A percentile compares a stretch with the other conserved stretches of the same genome.
phyloP scores from a whole-genome alignment of 2,329 filamentous ascomycete genomes.

The Neonectria coccinea region DNA sequence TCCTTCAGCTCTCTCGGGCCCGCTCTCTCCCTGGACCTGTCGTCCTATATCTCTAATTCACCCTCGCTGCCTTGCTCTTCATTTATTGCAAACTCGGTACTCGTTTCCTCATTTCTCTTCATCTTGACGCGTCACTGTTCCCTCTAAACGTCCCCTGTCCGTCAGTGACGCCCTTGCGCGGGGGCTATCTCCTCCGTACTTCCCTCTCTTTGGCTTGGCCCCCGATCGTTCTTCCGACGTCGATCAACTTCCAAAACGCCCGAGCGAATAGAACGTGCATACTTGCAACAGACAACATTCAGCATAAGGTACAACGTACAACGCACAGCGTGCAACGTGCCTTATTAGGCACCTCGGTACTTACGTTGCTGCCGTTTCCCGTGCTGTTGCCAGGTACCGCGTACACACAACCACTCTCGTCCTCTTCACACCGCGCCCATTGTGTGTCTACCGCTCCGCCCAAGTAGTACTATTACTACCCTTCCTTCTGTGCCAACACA shows the following conservation, averaged over 20 bases:
- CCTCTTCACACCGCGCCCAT: background rate
- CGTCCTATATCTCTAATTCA: background rate
- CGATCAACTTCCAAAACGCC: constrained; percentile 40
- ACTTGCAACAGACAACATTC: background rate
- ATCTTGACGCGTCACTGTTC: background rate
- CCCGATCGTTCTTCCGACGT: constrained; percentile 41
- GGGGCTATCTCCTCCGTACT: constrained; percentile 11
- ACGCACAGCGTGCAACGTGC: too few relatives aligned
- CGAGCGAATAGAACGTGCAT: constrained; percentile 1
- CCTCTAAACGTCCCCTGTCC: constrained; percentile 6
- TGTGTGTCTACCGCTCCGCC: background rate
- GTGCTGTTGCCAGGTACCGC: background rate
- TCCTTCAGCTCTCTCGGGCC: background rate
- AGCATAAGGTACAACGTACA: background rate
- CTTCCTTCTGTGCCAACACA: background rate
- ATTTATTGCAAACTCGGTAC: background rate
- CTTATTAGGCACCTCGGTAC: background rate
- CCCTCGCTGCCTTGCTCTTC: background rate
- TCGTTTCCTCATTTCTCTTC: constrained; percentile 20
- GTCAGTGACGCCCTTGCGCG: background rate
- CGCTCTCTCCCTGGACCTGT: background rate
- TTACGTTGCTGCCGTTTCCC: background rate
- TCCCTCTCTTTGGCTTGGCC: constrained; percentile 5
- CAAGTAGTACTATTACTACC: background rate
- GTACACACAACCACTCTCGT: background rate